Conservation (phyloP, 129 eudicot species). For the Tagetes patula region DNA sequence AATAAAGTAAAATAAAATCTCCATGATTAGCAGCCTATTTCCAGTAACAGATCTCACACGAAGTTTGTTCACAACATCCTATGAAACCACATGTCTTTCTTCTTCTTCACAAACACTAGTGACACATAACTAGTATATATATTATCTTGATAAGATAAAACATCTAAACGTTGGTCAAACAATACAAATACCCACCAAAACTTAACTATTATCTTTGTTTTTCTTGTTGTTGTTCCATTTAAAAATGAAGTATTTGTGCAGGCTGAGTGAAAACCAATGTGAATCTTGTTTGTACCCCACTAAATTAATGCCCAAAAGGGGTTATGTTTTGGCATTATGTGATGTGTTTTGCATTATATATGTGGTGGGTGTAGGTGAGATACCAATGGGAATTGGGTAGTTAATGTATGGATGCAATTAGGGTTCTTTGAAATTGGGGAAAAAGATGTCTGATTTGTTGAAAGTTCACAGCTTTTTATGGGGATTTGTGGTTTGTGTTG, state of each 20-base stretch:
- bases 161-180: conserved; percentile 12
- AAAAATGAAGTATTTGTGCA: conserved; percentile 27
- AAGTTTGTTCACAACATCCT: conserved; percentile 1
- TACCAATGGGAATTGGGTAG: conserved; percentile 23
- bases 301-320: conserved; percentile 23
- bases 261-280: conserved; percentile 40
- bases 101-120: background rate
- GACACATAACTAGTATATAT: background rate
- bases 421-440: conserved; percentile 25
- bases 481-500: conserved; percentile 21
- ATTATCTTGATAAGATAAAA: conserved; percentile 26
- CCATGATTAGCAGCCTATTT: background rate
- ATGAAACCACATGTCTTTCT: conserved; percentile 8
- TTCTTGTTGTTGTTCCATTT: background rate
- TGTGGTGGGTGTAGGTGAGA: background rate
- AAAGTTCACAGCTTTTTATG: conserved; percentile 12
- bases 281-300: conserved; percentile 27
- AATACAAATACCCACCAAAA: conserved; percentile 11
- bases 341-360: conserved; percentile 7
- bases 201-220: conserved; percentile 4
- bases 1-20: background rate
- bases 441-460: conserved; percentile 30
- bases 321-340: conserved; percentile 5
- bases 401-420: conserved; percentile 3
- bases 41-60: background rate